Base-by-base conservation (phyloP, 208 protist genomes). In the Giardia duodenalis region DNA sequence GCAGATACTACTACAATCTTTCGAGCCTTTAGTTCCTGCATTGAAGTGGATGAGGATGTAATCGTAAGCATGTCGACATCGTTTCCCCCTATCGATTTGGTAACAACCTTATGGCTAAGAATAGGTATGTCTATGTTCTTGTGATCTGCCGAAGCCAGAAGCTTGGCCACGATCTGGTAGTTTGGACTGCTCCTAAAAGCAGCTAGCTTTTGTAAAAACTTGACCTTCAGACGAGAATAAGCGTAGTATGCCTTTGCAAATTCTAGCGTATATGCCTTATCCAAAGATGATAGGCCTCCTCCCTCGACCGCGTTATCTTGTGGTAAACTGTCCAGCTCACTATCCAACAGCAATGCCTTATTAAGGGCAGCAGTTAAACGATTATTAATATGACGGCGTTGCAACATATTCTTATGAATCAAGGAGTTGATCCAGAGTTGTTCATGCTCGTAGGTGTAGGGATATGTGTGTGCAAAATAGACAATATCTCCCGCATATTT, bases 31-130 rank as follows among this genome's bases (percentile, higher is more conserved):
- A 95, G 0, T 43, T 47, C 42, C 0, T 42, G 46, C 0, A n/a
- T 0, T 19, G 67, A 88, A 1, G 48, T 46, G 0, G 46, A 48
- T 43, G 93, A 93, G 10, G 95, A 93, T 22, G 97, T 98, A 42
- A 97, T 95, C 2, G 97, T 98, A 47, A 98, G 47, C 88, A 98
- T 93, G 45, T 97, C 96, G 67, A 97, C 94, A 4, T 95, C 90
- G 92, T 98, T 95, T 19, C 96, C 95, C 3, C 95, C 96, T 0
- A 96, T 93, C 3, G 97, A 97, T 19, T 67, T n/a, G 94, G 97
- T 98, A 4, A 98, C 94, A 3, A 93, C 10, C 39, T 93, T 92
- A 22, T 94, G 48, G 0, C 76, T 46, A 92, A 95, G 42, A n/a
- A 89, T 92, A 90, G 90, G 95, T 19, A 92, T 42, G 1, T 93